These are phyloP conservation scores for Rhodotorula sp. DNA, from an alignment of 1,284 basidiomycete species.

Conservation along the genomic window DNA sequence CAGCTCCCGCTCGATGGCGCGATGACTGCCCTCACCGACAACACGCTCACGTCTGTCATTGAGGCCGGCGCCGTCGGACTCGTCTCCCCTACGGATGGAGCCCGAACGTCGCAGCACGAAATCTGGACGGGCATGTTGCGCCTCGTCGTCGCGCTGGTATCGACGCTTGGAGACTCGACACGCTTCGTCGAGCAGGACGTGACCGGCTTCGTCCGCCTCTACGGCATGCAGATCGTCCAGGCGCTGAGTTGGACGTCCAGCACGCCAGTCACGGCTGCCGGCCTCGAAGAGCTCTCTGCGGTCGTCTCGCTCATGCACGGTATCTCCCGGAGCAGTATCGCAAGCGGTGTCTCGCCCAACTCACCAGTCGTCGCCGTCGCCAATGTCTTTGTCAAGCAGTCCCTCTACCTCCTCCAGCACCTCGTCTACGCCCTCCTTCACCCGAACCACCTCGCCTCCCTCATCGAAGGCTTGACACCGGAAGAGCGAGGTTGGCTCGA, in stretches of 20 bases:
- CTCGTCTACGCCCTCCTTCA: conserved; percentile 86
- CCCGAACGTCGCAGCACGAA: conserved; percentile 72
- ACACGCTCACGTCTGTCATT: conserved; percentile 70
- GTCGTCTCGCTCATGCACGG: conserved; percentile 59
- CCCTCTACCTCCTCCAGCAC: conserved; percentile 75
- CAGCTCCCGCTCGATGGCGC: conserved; percentile 79
- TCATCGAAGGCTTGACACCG: conserved; percentile 73
- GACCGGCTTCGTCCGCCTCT: conserved; percentile 79
- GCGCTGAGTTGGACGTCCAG: conserved; percentile 76
- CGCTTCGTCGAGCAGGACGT: conserved; percentile 84
- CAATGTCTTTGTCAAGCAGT: conserved; percentile 43
- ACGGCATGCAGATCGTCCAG: conserved; percentile 72
- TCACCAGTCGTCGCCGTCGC: conserved; percentile 18
- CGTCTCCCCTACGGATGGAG: conserved; percentile 64
- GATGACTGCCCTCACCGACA: conserved; percentile 77
- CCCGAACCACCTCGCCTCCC: conserved; percentile 76
- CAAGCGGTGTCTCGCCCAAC: conserved; percentile 51
- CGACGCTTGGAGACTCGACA: conserved; percentile 59
- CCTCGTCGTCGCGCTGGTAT: conserved; percentile 70
- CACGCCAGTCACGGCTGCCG: conserved; percentile 66
- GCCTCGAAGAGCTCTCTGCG: conserved; percentile 77
- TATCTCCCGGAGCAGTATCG: conserved; percentile 4
- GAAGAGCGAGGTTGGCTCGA: conserved; percentile 62
- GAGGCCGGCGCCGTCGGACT: conserved; percentile 72
- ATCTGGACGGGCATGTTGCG: conserved; percentile 83